Evolutionary conservation across 805 yeast species (phyloP).

Genomic region (Candida koratica): DNA sequence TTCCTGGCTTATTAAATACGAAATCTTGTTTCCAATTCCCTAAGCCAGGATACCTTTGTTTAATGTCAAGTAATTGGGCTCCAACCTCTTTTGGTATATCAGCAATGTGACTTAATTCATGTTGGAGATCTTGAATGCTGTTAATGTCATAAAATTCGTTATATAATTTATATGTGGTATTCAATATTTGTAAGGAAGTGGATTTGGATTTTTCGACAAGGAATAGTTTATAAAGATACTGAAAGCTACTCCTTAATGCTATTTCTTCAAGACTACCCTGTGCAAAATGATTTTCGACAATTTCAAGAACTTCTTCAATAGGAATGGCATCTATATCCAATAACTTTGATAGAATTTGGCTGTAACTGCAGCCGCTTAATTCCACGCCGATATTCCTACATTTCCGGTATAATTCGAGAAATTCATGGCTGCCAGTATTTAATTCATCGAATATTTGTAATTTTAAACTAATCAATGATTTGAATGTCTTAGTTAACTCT

Average conservation of each 20-base stretch:
- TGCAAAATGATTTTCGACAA: conserved; percentile 30
- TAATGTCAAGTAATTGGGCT: background rate
- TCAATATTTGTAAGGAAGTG: conserved; percentile 14
- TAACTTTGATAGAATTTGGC: conserved; percentile 14
- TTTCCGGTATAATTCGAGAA: conserved; percentile 10
- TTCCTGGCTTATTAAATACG: conserved; percentile 21
- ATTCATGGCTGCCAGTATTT: conserved; percentile 11
- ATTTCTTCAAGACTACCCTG: conserved; percentile 30
- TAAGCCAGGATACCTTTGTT: conserved; percentile 8
- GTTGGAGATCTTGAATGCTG: conserved; percentile 8
- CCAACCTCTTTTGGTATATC: conserved; percentile 1
- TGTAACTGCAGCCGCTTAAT: conserved; percentile 21
- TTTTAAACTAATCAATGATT: conserved; percentile 18
- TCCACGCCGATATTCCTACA: conserved; percentile 11
- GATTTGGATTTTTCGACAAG: conserved; percentile 18
- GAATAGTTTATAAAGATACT: conserved; percentile 26
- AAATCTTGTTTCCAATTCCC: conserved; percentile 11
- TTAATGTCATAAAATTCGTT: conserved; percentile 27
- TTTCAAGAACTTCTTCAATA: conserved; percentile 15
- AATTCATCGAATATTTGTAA: conserved; percentile 12
- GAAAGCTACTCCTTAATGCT: conserved; percentile 18
- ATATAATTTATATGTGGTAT: conserved; percentile 18
- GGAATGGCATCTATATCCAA: background rate
- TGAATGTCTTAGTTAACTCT: conserved; percentile 18
- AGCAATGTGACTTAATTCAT: conserved; percentile 9